Evolutionary conservation across 2,329 filamentous ascomycete species (phyloP), one percentile per base, ranked within the genome.

Genomic region (Sarocladium strictum): DNA sequence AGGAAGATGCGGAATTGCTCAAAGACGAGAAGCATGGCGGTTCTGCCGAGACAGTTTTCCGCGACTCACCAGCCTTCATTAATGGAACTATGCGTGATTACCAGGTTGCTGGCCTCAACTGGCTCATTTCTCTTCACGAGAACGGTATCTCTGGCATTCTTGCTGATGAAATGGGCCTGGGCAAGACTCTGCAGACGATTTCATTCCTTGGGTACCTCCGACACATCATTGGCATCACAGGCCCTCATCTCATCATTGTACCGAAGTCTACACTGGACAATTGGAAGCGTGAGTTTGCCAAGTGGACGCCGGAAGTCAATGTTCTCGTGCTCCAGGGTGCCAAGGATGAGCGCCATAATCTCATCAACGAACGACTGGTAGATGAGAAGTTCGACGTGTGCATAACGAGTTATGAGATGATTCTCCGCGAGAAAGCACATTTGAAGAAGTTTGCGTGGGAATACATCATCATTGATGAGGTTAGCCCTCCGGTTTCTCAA

Each of bases 391-490:
- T 99, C 62, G 94, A 99, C 64, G 93, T 97, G 17, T 97, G 93
- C 73, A 89, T 99, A 67, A 99, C 94, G 14, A 97, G 92, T 69
- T 99, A 99, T 73, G 94, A 99, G 70, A 97, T 99, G 93, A 91
- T 99, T 57, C 78, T 99, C 12, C 85, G 94, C 56, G 94, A 99
- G 68, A 97, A 99, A 75, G 79, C 89, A 1, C 90, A 96, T 62
- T 72, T 99, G 61, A 96, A 94, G 75, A 97, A 97, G 70, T 96
- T 99, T 69, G 92, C 94, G 0, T 99, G 94, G 94, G 93, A 99
- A 69, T 99, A 99, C 72, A 99, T 99, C 70, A 96, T 99, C 62
- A 96, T 99, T 60, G 94, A 99, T 64, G 94, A 99, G 63, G 69
- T 71, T 61, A 38, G 61, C 49, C 40, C 32, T 29, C 27, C 19